phyloP scores from a whole-genome alignment of 2,329 filamentous ascomycete species.

The Paracorniculantispora psalliotae region DNA sequence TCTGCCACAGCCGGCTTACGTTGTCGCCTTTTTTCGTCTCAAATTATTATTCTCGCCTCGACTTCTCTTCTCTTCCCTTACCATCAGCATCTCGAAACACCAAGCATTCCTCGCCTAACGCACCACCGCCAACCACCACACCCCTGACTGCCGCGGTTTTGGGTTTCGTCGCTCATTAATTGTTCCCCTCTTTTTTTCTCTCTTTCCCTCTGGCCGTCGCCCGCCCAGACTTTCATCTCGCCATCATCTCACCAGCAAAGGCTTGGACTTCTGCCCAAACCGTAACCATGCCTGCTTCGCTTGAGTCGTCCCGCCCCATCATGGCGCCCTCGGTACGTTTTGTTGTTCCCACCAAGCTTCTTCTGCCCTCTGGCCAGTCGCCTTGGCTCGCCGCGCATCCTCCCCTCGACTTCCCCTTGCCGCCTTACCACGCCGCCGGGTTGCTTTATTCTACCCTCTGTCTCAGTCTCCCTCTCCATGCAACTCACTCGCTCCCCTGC shows the following conservation, averaged over 20 bases:
- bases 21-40: not conserved
- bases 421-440: not conserved
- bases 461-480: constrained; percentile 9
- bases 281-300: constrained; percentile 49
- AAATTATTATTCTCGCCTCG: not conserved
- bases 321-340: constrained; percentile 56
- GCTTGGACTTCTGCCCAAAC: not conserved
- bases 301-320: constrained; percentile 57
- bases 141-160: constrained; percentile 6
- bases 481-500: not conserved
- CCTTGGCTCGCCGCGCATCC: constrained; percentile 12
- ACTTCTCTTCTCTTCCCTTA: not conserved
- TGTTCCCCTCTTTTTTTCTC: not conserved
- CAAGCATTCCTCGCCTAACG: not conserved
- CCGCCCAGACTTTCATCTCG: not conserved
- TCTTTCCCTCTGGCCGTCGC: not conserved
- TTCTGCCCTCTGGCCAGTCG: not conserved
- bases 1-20: too few relatives aligned
- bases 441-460: not conserved
- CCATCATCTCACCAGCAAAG: not conserved
- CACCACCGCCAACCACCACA: not conserved
- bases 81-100: not conserved
- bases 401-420: constrained; percentile 6
- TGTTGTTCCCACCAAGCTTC: constrained; percentile 1
- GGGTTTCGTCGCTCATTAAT: constrained; percentile 2